Conservation (phyloP, 441 rosid species). For the Aquilaria agallochum region DNA sequence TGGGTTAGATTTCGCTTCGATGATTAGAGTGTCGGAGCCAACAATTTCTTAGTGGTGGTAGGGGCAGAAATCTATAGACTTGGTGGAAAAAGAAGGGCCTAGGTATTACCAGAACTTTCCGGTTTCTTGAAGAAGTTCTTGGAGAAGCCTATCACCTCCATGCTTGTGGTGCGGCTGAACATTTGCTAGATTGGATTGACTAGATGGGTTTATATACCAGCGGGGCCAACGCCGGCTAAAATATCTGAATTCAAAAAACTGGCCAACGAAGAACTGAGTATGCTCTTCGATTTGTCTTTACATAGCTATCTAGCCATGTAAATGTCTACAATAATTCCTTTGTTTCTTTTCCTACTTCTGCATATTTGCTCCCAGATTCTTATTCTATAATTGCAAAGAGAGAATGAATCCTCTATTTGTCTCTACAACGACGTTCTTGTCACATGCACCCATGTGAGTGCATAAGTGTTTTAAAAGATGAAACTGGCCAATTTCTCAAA, state of each 20-base stretch:
- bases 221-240: conserved; percentile 33
- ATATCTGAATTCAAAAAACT: conserved; percentile 52
- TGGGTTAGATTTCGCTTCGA: conserved; percentile 33
- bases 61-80: conserved; percentile 38
- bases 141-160: conserved; percentile 86
- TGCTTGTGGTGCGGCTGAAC: conserved; percentile 64
- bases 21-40: conserved; percentile 42
- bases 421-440: too few species aligned
- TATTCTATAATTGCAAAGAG: conserved; percentile 24
- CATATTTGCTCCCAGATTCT: conserved; percentile 16
- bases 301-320: conserved; percentile 37
- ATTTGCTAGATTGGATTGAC: conserved; percentile 57
- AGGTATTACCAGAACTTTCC: conserved; percentile 20
- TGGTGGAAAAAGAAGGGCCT: conserved; percentile 39
- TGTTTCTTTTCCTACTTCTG: conserved; percentile 1
- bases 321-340: conserved; percentile 2
- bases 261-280: conserved; percentile 29
- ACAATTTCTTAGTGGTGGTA: conserved; percentile 44
- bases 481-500: too few species aligned
- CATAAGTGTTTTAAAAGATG: too few species aligned
- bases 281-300: conserved; percentile 40
- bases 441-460: too few species aligned
- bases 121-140: conserved; percentile 50
- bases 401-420: too few species aligned
- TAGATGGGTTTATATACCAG: conserved; percentile 48